These are phyloP conservation scores for Cystobasidiaceae sp. DNA, from an alignment of 1,284 basidiomycete species.

Conservation along the genomic window DNA sequence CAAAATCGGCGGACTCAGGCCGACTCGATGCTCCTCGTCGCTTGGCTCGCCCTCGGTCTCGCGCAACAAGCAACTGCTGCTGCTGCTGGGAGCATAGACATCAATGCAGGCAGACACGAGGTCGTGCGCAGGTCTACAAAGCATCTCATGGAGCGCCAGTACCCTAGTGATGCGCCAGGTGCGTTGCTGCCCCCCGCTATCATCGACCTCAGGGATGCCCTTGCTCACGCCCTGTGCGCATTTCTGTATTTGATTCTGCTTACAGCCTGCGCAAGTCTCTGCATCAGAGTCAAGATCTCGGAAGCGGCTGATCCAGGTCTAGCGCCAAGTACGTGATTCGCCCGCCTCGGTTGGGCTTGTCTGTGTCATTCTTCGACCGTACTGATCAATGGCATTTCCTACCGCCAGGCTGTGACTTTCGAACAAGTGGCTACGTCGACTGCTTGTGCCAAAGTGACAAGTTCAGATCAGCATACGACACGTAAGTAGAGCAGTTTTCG, in stretches of 20 bases:
- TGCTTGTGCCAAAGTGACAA: constrained; percentile 20
- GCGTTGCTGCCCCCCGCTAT: not conserved
- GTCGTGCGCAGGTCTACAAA: too few species aligned
- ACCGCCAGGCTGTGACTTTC: constrained; percentile 12
- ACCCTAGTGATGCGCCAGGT: constrained; percentile 24
- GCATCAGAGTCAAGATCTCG: constrained; percentile 24
- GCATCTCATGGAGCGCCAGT: constrained; percentile 6
- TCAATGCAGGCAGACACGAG: not conserved
- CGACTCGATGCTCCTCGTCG: not conserved
- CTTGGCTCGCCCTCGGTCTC: not conserved
- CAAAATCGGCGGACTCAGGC: not conserved
- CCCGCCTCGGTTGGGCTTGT: not conserved
- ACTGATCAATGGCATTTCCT: not conserved
- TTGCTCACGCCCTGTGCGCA: not conserved
- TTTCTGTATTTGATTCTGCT: not conserved
- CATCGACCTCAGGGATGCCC: not conserved
- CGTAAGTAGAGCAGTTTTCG: not conserved
- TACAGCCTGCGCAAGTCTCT: constrained; percentile 27
- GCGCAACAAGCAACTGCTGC: not conserved
- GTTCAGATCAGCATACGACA: constrained; percentile 24
- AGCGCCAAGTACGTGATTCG: constrained; percentile 2
- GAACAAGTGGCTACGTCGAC: constrained; percentile 1
- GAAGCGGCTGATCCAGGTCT: constrained; percentile 29
- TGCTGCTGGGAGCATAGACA: not conserved
- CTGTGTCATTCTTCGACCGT: not conserved